Percentiles rank a stretch among this genome's conserved stretches.
Evolutionary conservation across 345 rosid genomes (phyloP).

Genomic region (Citropsis articulata): DNA sequence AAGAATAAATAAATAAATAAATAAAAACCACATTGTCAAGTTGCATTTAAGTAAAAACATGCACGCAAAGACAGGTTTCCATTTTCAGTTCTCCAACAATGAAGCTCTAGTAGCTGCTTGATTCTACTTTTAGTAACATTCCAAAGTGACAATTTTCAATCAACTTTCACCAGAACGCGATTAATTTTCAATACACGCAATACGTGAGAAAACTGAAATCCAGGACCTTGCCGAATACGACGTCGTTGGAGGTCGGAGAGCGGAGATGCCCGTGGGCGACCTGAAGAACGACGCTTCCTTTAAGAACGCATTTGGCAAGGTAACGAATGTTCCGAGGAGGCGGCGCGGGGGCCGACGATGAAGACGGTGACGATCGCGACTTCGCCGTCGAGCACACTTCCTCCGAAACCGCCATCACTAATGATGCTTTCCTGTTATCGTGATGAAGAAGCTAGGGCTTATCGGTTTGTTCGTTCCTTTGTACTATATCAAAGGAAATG

Average conservation of each 20-base stretch:
- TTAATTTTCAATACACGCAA: background rate
- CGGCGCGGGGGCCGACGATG: slow-evolving; percentile 37
- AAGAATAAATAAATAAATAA: background rate
- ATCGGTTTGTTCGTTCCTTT: background rate
- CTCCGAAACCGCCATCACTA: slow-evolving; percentile 83
- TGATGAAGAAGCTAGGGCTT: slow-evolving; percentile 10
- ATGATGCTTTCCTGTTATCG: background rate
- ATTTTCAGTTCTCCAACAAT: background rate
- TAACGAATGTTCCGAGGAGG: slow-evolving; percentile 47
- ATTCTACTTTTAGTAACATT: background rate
- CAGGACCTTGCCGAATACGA: slow-evolving; percentile 85
- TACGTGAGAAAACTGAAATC: background rate
- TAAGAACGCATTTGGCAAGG: slow-evolving; percentile 87
- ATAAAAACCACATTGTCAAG: background rate
- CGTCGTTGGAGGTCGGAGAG: slow-evolving; percentile 56
- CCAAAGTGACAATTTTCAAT: background rate
- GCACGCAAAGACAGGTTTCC: background rate
- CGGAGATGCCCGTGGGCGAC: slow-evolving; percentile 82
- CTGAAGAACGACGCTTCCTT: slow-evolving; percentile 82
- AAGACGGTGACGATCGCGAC: slow-evolving; percentile 61
- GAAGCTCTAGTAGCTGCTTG: background rate
- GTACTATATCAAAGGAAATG: background rate
- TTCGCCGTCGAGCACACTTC: slow-evolving; percentile 83
- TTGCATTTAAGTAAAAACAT: background rate
- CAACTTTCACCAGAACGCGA: too few relatives aligned